A percentile compares a stretch with the other conserved stretches of the same genome.
These are phyloP conservation scores for Inga oerstediana DNA, from an alignment of 306 rosid genomes.

Conservation along the genomic window DNA sequence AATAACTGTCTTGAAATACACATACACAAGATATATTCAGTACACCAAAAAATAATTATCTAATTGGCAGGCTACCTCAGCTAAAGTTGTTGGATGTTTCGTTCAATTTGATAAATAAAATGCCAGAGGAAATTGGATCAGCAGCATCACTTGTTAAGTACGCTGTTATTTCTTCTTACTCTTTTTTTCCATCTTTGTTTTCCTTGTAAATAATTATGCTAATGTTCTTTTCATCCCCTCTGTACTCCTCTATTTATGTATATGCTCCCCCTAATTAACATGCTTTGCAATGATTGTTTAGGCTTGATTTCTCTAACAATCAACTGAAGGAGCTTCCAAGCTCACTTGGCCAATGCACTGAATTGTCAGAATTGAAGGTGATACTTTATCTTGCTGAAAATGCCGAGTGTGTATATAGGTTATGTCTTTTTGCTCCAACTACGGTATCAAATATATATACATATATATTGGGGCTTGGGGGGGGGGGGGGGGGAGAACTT, in stretches of 20 bases:
- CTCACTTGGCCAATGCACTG: constrained; percentile 72
- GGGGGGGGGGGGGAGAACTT: neutral
- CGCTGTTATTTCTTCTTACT: constrained; percentile 8
- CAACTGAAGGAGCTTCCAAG: constrained; percentile 76
- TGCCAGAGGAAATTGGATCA: constrained; percentile 84
- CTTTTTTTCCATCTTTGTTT: constrained; percentile 10
- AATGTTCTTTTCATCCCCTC: neutral
- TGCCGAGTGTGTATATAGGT: neutral
- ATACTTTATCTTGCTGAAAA: constrained; percentile 34
- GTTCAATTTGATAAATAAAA: constrained; percentile 50
- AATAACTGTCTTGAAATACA: neutral
- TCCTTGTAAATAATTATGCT: constrained; percentile 21
- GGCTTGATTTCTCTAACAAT: constrained; percentile 89
- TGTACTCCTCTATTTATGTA: constrained; percentile 11
- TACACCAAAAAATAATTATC: neutral
- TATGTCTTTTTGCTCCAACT: constrained; percentile 21
- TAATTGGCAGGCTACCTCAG: constrained; percentile 61
- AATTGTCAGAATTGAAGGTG: constrained; percentile 87
- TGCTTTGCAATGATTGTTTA: constrained; percentile 39
- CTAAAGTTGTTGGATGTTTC: constrained; percentile 83
- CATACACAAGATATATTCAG: neutral
- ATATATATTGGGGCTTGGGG: neutral
- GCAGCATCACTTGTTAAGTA: constrained; percentile 88
- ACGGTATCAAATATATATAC: neutral
- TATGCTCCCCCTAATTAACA: neutral